Evolutionary conservation across 78 protist species (phyloP), one percentile per base, ranked within the genome.

Genomic region (Mastigamoeba balamuthi): DNA sequence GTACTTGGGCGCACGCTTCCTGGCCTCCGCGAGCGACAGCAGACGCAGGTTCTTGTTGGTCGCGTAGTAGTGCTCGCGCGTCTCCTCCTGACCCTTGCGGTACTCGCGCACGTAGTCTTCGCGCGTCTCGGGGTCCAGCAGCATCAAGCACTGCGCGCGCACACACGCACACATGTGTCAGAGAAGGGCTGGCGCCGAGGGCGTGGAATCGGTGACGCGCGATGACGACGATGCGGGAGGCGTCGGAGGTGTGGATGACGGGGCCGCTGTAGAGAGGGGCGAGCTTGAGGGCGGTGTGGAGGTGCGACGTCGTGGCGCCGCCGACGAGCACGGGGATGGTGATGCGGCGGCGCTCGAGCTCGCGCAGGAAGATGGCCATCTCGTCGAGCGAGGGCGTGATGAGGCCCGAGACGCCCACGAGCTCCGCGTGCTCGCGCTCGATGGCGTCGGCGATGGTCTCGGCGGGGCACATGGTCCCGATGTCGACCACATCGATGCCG

Each of bases 371-470:
- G 52, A 27, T 35, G 38, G 88, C 91, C 99, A 97, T 97, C 76
- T 97, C 98, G 40, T 93, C 96, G 52, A 97, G 91, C 36, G 98
- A 95, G 39, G 99, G 99, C 3, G 99, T 96, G 77, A 97, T 97
- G 35, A 97, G 92, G 37, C 99, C 99, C 0, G 97, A 91, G 43
- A 95, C 72, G 52, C 99, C 99, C 17, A 97, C 53, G 28, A 95
- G 66, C 64, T 96, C 98, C 4, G 89, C 97, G 33, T 91, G 83
- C 43, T 82, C 74, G 29, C 74, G 85, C 3, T 42, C 30, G n/a
- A 87, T 89, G 2, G 82, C 71, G 23, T 87, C 81, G 28, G 96
- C 40, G 72, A 97, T 97, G 58, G 81, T 82, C 71, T 86, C 88
- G 72, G 85, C 72, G 28, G 95, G 89, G 43, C 74, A 36, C 98